Evolutionary conservation across 1,284 basidiomycete species (phyloP).

Genomic region (Takashimella tepidaria): DNA sequence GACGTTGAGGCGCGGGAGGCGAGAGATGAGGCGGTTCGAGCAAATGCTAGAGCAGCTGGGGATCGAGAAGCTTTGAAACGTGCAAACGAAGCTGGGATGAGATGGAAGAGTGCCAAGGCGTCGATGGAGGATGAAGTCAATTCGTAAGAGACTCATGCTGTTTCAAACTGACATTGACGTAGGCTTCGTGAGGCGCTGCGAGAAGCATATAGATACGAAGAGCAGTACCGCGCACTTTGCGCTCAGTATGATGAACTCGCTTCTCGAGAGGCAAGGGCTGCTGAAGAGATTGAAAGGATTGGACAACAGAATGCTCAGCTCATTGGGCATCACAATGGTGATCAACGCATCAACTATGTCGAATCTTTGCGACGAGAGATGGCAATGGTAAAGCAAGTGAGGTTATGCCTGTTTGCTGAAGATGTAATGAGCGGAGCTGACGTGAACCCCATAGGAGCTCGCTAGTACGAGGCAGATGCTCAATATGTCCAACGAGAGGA

Average conservation of each 20-base stretch:
- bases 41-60: conserved; percentile 12
- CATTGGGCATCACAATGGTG: conserved; percentile 25
- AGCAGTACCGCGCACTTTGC: conserved; percentile 19
- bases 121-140: conserved; percentile 35
- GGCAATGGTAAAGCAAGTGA: conserved; percentile 29
- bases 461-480: conserved; percentile 28
- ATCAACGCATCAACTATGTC: conserved; percentile 34
- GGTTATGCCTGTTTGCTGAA: too few species aligned
- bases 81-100: conserved; percentile 23
- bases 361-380: conserved; percentile 33
- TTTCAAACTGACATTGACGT: not conserved
- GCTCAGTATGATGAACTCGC: conserved; percentile 19
- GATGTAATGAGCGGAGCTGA: too few species aligned
- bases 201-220: conserved; percentile 16
- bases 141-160: conserved; percentile 16
- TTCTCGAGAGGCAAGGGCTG: conserved; percentile 21
- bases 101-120: conserved; percentile 27
- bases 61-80: conserved; percentile 24
- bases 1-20: conserved; percentile 9
- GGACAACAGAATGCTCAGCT: conserved; percentile 28
- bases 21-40: conserved; percentile 7
- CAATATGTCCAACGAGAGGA: conserved; percentile 27
- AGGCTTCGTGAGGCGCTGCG: conserved; percentile 22
- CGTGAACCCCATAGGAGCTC: conserved; percentile 34
- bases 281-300: conserved; percentile 23